phyloP scores from a whole-genome alignment of 345 rosid species.

The Limnanthes douglasii region DNA sequence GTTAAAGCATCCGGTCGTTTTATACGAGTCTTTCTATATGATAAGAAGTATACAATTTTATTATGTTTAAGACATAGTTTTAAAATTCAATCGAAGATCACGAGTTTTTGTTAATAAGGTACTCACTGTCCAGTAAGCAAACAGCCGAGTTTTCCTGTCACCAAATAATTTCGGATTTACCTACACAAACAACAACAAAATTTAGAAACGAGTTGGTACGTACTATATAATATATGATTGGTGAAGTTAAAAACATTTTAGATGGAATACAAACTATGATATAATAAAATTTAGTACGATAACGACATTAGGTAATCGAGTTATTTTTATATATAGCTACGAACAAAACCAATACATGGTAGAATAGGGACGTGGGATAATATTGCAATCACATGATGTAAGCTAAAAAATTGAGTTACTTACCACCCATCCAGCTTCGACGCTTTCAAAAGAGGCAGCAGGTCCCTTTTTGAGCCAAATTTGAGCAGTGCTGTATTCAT shows the following conservation, averaged over 20 bases:
- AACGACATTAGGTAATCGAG: neutral
- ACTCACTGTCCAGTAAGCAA: slow-evolving; percentile 22
- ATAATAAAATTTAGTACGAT: neutral
- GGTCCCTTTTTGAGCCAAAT: slow-evolving; percentile 27
- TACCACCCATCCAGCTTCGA: slow-evolving; percentile 45
- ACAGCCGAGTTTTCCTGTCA: slow-evolving; percentile 12
- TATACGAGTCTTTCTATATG: slow-evolving; percentile 15
- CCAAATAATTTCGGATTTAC: slow-evolving; percentile 15
- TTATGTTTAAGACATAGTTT: no score
- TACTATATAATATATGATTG: neutral
- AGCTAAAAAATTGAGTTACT: neutral
- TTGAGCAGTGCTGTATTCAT: slow-evolving; percentile 24
- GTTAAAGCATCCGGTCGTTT: slow-evolving; percentile 23
- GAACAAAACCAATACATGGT: no score
- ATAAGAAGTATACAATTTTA: neutral
- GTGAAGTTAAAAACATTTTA: neutral
- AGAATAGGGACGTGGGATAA: no score
- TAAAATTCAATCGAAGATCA: no score
- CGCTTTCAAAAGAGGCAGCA: slow-evolving; percentile 11
- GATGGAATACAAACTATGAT: neutral
- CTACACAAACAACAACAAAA: slow-evolving; percentile 1
- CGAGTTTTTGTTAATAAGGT: no score
- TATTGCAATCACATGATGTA: neutral
- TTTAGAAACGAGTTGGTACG: neutral
- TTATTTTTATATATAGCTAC: no score